phyloP scores from a whole-genome alignment of 2,329 filamentous ascomycete species.

The Colletotrichum cereale region DNA sequence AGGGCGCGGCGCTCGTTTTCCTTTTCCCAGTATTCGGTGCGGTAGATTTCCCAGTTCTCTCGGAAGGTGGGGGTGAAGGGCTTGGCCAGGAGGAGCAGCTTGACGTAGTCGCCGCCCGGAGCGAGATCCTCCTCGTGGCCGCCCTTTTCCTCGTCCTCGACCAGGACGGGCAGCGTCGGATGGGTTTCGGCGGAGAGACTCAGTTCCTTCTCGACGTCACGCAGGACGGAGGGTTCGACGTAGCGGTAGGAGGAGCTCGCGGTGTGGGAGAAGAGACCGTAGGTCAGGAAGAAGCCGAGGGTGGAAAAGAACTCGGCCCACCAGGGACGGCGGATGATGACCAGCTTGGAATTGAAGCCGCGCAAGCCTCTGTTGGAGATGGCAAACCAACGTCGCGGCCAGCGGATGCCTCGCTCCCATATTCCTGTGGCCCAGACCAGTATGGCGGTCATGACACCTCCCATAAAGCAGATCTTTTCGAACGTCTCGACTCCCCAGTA shows the following conservation, averaged over 20 bases:
- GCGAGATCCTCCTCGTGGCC: conserved; percentile 92
- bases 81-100: conserved; percentile 90
- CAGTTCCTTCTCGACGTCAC: conserved; percentile 71
- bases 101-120: conserved; percentile 90
- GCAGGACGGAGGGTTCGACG: conserved; percentile 74
- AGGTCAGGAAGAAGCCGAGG: conserved; percentile 82
- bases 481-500: conserved; percentile 96
- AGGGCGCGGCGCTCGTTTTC: conserved; percentile 90
- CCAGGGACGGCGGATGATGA: conserved; percentile 86
- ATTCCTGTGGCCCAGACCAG: conserved; percentile 96
- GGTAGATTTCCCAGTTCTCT: conserved; percentile 96
- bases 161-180: conserved; percentile 57
- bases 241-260: conserved; percentile 80
- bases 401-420: conserved; percentile 94
- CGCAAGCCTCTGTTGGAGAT: conserved; percentile 91
- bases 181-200: conserved; percentile 59
- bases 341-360: conserved; percentile 95
- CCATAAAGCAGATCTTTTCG: conserved; percentile 92
- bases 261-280: conserved; percentile 76
- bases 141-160: conserved; percentile 70
- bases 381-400: conserved; percentile 91
- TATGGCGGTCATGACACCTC: conserved; percentile 86
- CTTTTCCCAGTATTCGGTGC: conserved; percentile 95
- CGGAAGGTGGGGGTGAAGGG: conserved; percentile 95
- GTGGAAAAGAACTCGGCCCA: conserved; percentile 83